Conservation (phyloP, 208 protist species). For the Acanthamoeba polyphaga region DNA sequence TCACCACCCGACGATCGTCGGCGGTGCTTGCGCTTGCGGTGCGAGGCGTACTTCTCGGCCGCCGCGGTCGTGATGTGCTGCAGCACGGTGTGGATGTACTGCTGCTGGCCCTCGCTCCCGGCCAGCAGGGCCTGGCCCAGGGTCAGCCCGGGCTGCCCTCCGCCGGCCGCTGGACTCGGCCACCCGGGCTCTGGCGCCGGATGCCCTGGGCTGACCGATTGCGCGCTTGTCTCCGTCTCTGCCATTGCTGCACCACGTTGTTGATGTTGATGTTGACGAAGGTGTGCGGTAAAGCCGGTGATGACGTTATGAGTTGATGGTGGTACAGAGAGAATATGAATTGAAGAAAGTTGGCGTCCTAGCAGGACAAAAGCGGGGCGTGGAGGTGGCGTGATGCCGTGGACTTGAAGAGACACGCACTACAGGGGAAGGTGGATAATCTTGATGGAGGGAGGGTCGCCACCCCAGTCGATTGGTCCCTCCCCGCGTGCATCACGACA, state of each 20-base stretch:
- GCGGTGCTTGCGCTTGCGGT: background rate
- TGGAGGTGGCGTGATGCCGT: background rate
- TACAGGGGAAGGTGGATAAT: background rate
- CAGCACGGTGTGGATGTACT: constrained; percentile 43
- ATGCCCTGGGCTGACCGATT: background rate
- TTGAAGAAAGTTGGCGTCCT: background rate
- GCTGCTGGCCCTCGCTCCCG: background rate
- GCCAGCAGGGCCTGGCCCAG: background rate
- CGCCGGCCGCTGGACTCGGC: no score
- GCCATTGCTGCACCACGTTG: background rate
- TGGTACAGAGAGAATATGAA: background rate
- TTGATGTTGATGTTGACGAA: background rate
- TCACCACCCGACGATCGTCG: background rate
- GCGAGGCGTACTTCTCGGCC: background rate
- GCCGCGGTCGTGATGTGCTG: constrained; percentile 24
- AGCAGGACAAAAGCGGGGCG: background rate
- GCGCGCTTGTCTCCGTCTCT: background rate
- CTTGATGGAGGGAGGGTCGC: background rate
- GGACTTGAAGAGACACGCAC: background rate
- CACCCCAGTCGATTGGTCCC: no score
- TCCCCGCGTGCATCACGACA: background rate
- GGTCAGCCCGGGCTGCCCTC: background rate
- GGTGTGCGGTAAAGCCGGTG: no score
- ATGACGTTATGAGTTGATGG: no score
- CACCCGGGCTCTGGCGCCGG: background rate